These are phyloP conservation scores for Suillus weaverae DNA, from an alignment of 768 basidiomycete genomes.

Conservation along the genomic window DNA sequence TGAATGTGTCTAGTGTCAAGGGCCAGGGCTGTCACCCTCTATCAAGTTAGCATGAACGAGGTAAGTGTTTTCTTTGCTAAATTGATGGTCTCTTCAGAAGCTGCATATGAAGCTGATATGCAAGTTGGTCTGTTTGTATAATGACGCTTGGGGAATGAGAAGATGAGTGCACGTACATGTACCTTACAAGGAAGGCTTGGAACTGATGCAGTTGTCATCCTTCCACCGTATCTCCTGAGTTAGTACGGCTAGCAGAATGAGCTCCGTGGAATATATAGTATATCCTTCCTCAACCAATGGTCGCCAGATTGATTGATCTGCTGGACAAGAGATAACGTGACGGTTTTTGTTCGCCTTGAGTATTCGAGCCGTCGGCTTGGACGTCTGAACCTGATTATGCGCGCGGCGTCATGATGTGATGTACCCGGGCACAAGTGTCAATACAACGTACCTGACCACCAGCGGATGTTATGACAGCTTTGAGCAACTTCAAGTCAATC, in stretches of 20 bases:
- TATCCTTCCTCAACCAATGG: conserved; percentile 51
- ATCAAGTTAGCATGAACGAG: neutral
- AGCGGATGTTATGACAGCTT: conserved; percentile 64
- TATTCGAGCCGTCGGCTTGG: conserved; percentile 55
- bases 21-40: neutral
- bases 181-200: conserved; percentile 1
- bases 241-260: conserved; percentile 63
- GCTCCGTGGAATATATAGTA: conserved; percentile 67
- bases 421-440: neutral
- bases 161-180: neutral
- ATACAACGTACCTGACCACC: conserved; percentile 63
- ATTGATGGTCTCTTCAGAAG: neutral
- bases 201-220: conserved; percentile 28
- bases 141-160: neutral
- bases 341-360: conserved; percentile 50
- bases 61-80: neutral
- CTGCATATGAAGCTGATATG: neutral
- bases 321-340: conserved; percentile 64
- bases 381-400: conserved; percentile 38
- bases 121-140: neutral
- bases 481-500: conserved; percentile 59
- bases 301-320: conserved; percentile 67
- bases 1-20: neutral
- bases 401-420: neutral
- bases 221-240: conserved; percentile 71